Evolutionary conservation across 495 filamentous ascomycete species (phyloP).

Genomic region (Penicillium flavigenum): DNA sequence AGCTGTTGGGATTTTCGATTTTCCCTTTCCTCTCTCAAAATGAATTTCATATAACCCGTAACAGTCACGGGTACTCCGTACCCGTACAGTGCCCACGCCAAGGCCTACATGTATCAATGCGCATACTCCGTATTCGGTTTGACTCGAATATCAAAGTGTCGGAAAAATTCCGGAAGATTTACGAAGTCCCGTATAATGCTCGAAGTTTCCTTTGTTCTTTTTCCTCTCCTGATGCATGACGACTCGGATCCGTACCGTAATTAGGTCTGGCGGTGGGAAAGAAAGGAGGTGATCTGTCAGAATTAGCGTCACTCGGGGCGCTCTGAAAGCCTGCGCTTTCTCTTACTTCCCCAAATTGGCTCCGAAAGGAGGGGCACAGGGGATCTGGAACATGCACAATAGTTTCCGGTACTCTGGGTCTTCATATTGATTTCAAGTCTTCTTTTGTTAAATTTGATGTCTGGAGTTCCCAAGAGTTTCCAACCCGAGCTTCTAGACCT

Average conservation of each 20-base stretch:
- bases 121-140: not conserved
- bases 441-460: too few relatives aligned
- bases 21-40: not conserved
- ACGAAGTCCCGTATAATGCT: not conserved
- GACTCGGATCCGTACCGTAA: slow-evolving; percentile 11
- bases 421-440: not conserved
- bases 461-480: not conserved
- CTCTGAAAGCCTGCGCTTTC: slow-evolving; percentile 2
- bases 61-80: too few relatives aligned
- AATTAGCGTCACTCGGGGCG: slow-evolving; percentile 15
- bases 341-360: not conserved
- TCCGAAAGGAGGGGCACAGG: slow-evolving; percentile 4
- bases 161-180: not conserved
- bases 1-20: slow-evolving; percentile 17
- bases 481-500: not conserved
- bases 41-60: not conserved
- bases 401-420: slow-evolving; percentile 15
- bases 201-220: not conserved
- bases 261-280: slow-evolving; percentile 17
- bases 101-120: not conserved
- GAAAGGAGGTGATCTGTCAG: slow-evolving; percentile 26
- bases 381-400: slow-evolving; percentile 16
- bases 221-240: not conserved
- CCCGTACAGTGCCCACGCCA: not conserved
- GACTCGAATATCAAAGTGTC: not conserved